Evolutionary conservation across 208 protist species (phyloP), one percentile per base, ranked within the genome.

Genomic region (Acanthamoeba castellanii): DNA sequence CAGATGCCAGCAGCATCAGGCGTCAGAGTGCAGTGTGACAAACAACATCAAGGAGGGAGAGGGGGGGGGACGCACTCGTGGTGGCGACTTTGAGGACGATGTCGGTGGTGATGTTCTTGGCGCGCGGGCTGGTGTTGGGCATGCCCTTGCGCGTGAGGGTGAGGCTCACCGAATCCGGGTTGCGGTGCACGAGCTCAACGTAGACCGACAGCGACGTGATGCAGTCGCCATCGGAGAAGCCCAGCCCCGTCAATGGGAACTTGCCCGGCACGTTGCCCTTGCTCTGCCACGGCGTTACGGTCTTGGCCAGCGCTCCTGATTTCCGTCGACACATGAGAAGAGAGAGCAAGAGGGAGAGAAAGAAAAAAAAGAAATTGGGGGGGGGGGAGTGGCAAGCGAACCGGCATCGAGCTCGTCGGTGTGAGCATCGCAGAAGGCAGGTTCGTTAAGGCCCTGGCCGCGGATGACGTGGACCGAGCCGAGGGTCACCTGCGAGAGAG

Each of bases 381-480:
- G 50, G 50, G 50, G 50, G 52, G 52, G 18, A 13, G 52, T 22
- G 3, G 13, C 5, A 59, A 59, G 52, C 52, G 42, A 9, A 59
- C 78, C 78, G 0, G 55, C 84, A 18, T 68, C 37, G 30, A 92
- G 87, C 9, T 74, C 87, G 4, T 92, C 87, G 18, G 87, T 92
- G 50, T 92, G 87, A 0, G 87, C 20, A 25, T 92, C 87, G n/a
- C 87, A 92, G 64, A 47, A 92, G 34, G 42, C 42, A 42, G 22
- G 27, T 9, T 68, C 57, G 57, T 6, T 32, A 0, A 22, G 47
- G 32, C 87, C 87, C 87, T 92, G 87, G 6, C 37, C 34, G 55
- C 64, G 55, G 5, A 92, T 27, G 32, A 92, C 37, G 64, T 92
- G 87, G 5, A 92, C 87, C 0, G 87, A 92, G 18, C 87, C 87